Conservation (phyloP, 2,329 filamentous ascomycete genomes). For the Penicillium verrucosum region DNA sequence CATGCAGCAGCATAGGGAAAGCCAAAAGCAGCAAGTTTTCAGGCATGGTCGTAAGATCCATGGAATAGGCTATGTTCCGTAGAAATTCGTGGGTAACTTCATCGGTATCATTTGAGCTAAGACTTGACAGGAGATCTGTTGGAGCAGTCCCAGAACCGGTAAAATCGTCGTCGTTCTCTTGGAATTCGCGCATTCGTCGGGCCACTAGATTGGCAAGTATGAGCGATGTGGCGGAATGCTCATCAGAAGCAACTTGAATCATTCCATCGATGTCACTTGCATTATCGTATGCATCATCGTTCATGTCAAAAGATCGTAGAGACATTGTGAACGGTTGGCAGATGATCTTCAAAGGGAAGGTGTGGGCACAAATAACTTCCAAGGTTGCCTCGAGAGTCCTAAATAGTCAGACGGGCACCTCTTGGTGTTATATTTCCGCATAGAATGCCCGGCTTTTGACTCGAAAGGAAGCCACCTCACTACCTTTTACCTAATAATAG, state of each 20-base stretch:
- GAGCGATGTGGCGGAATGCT: not conserved
- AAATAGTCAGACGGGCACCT: not conserved
- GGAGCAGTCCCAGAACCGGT: not conserved
- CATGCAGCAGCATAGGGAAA: not conserved
- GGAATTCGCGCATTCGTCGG: not conserved
- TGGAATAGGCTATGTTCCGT: not conserved
- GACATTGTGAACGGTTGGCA: not conserved
- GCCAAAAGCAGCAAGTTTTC: not conserved
- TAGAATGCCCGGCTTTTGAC: no score
- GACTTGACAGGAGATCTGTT: not conserved
- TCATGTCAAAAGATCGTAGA: not conserved
- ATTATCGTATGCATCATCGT: not conserved
- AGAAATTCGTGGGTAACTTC: not conserved
- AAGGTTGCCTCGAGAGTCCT: not conserved
- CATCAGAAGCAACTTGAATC: not conserved
- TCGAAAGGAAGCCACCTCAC: not conserved
- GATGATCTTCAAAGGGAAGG: not conserved
- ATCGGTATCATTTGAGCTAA: not conserved
- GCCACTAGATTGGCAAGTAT: not conserved
- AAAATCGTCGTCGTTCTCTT: not conserved
- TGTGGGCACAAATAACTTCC: not conserved
- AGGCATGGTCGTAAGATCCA: slow-evolving; percentile 2
- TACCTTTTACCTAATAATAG: not conserved
- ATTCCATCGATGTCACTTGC: not conserved
- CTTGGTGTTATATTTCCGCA: not conserved